Base-by-base conservation (phyloP, 176 grass and related monocot genomes). In the Lolium rigidum region DNA sequence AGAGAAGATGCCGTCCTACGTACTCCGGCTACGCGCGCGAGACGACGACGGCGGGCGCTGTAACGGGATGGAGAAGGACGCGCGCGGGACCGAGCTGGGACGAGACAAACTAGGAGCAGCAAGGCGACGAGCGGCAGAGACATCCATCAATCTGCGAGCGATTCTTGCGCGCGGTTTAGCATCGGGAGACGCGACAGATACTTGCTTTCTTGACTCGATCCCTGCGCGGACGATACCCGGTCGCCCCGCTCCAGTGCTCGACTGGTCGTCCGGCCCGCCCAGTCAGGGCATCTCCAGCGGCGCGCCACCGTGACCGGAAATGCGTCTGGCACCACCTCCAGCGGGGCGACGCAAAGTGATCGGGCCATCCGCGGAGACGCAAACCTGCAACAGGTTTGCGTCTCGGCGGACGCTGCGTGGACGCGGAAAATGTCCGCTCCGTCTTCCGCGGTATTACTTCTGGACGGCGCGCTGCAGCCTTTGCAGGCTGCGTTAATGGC, bases 51-150 rank as follows among this genome's bases (percentile, higher is more conserved):
- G 67, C 67, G 17, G 13, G 0, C 13, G 9, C 26, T 35, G 61
- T 35, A 66, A 66, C 25, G 6, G 28, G 64, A 35, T 16, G 13
- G 63, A 66, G 2, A 37, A 38, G 14, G 64, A 67, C 7, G 65
- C 31, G 31, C 31, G 65, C 31, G 31, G 31, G 68, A 70, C 68
- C 68, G 38, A 44, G 68, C 68, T 44, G 38, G 38, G 38, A 44
- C 17, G 35, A 21, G 68, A 70, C 68, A 70, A 70, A 70, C 38
- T 70, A 70, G 68, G 38, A 70, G 68, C 68, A 70, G 44, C 68
- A 70, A 70, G 68, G 12, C 67, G 67, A 70, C 67, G 67, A 14
- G 65, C 31, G 28, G 24, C 65, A 39, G 14, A 5, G 15, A 15
- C 66, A 70, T 70, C 66, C 66, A 41, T 70, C 66, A 43, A 70